phyloP scores from a whole-genome alignment of 2,329 filamentous ascomycete genomes.

The Penicillium brasilianum region DNA sequence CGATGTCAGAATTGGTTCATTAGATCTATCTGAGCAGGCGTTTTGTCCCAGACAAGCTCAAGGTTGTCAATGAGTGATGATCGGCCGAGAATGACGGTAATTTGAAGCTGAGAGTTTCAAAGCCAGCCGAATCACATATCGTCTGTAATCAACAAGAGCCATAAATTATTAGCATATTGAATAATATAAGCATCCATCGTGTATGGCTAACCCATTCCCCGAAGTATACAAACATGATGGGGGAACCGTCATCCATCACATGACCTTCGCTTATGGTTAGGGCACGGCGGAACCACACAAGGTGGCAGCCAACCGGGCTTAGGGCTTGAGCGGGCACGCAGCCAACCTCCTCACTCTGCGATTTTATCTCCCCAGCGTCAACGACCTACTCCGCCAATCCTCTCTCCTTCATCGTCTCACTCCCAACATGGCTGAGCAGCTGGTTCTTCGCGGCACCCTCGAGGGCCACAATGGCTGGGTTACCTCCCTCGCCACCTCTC shows the following conservation, averaged over 20 bases:
- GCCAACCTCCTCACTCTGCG: conserved; percentile 43
- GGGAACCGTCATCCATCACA: conserved; percentile 22
- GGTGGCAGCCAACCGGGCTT: conserved; percentile 40
- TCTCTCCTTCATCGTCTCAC: conserved; percentile 48
- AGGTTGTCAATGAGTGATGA: not conserved
- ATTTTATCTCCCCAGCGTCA: conserved; percentile 48
- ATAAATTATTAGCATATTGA: not conserved
- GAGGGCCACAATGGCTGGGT: conserved; percentile 99
- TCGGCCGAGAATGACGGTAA: not conserved
- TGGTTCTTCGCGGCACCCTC: conserved; percentile 95
- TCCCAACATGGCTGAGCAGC: conserved; percentile 81
- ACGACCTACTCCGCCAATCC: conserved; percentile 50
- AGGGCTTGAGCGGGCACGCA: conserved; percentile 46
- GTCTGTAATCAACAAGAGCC: not conserved
- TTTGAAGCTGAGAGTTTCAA: not conserved
- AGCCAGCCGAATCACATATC: not conserved
- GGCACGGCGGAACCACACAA: conserved; percentile 38
- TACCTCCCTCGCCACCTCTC: conserved; percentile 95
- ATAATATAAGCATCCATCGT: not conserved
- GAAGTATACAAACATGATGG: conserved; percentile 10
- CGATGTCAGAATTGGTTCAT: not conserved
- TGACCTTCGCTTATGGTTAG: conserved; percentile 45
- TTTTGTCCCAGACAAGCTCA: not conserved
- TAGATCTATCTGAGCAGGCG: not conserved
- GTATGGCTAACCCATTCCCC: not conserved